Evolutionary conservation across 352 stramenopile genomes (phyloP).

Genomic region (Phytopythium ostracodes): DNA sequence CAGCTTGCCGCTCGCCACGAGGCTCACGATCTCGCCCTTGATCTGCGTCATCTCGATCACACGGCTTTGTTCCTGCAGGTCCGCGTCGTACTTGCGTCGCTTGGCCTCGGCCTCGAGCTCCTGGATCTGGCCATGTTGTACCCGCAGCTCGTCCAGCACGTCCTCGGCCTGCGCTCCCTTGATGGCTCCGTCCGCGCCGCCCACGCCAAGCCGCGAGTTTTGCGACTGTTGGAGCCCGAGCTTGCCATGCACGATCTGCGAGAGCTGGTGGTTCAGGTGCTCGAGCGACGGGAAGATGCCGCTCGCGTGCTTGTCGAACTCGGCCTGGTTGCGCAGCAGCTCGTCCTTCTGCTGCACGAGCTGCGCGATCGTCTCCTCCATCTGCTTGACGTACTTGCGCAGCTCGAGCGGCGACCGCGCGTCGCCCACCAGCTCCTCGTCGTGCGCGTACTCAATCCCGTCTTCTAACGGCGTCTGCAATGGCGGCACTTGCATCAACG

Average conservation of each 20-base stretch:
- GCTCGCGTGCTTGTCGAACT: constrained; percentile 83
- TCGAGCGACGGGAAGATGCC: constrained; percentile 79
- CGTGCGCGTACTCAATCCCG: constrained; percentile 10
- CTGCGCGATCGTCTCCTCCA: constrained; percentile 77
- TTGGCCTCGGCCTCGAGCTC: constrained; percentile 72
- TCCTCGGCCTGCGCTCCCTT: constrained; percentile 40
- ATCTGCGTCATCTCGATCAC: constrained; percentile 74
- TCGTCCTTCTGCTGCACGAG: constrained; percentile 78
- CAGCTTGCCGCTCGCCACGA: constrained; percentile 62
- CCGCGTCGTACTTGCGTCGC: constrained; percentile 62
- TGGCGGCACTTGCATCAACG: too few relatives aligned
- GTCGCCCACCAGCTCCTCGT: constrained; percentile 8
- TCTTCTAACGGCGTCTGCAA: constrained; percentile 10
- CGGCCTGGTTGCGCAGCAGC: constrained; percentile 63
- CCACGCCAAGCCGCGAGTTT: constrained; percentile 26
- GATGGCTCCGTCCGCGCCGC: constrained; percentile 1
- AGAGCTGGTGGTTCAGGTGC: constrained; percentile 74
- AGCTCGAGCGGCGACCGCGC: constrained; percentile 42
- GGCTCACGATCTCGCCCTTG: constrained; percentile 63
- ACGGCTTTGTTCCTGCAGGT: constrained; percentile 73
- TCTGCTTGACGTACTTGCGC: constrained; percentile 71
- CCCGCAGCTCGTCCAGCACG: constrained; percentile 66
- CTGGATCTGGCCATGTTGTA: constrained; percentile 65
- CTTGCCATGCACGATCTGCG: constrained; percentile 71
- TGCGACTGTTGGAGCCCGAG: constrained; percentile 17